Base-by-base conservation (phyloP, 2,329 filamentous ascomycete species). In the Penicillium glabrum region DNA sequence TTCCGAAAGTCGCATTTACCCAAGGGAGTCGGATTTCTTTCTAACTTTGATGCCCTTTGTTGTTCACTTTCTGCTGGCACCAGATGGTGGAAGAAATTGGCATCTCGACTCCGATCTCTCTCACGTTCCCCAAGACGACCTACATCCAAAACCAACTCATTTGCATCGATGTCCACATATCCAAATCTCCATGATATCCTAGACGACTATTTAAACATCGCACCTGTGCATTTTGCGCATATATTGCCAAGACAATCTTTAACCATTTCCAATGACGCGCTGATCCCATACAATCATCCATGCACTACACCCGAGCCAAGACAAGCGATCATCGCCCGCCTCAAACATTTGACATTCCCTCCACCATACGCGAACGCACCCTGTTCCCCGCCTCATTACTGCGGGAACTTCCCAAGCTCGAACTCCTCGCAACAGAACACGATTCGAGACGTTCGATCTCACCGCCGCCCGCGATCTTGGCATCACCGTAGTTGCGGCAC, bases 341-440 rank as follows among this genome's bases (percentile, higher is more conserved):
- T 53, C 19, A 23, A 29, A 31, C 43, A 47, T 53, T 53, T 23
- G 16, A 16, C 16, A 23, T 53, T 29, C n/a, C 47, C 33, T 43
- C 43, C 35, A 46, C 51, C 29, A 47, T 47, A 29, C 23, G 44
- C 13, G 44, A 53, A 21, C 19, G 23, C 29, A 53, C 51, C 3
- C 51, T 44, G 11, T 53, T 53, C 43, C 43, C 51, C 16, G 41
- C 27, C 8, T 24, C 26, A 3, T 41, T 41, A 21, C 29, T 53
- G 11, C 7, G 39, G 31, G 23, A 41, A 23, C 31, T 53, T 9
- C 51, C 43, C 23, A 43, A 31, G 8, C 44, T 41, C 10, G 46
- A 47, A 53, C 43, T 53, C 16, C 51, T 47, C 13, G 51, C 19
- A 14, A 53, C 43, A 27, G 26, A 41, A 53, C 23, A 11, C 51